These are phyloP conservation scores for Aotearoamyces nothofagi DNA, from an alignment of 2,329 filamentous ascomycete genomes.

Conservation along the genomic window DNA sequence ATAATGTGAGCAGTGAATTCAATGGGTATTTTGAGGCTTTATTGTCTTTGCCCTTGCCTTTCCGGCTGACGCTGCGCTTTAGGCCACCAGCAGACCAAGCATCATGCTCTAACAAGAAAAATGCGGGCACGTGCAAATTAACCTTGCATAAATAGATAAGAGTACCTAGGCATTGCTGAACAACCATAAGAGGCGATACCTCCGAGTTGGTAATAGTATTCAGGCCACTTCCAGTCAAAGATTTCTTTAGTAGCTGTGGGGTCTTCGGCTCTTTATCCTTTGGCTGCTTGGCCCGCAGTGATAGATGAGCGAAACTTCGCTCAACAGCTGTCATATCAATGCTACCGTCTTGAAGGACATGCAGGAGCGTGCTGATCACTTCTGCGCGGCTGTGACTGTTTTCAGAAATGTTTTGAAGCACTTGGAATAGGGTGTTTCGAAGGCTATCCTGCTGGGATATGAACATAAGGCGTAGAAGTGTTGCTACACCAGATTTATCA, in stretches of 20 bases:
- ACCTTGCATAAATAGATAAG: slow-evolving; percentile 71
- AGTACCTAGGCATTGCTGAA: slow-evolving; percentile 84
- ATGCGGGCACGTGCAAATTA: slow-evolving; percentile 74
- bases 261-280: slow-evolving; percentile 54
- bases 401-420: slow-evolving; percentile 83
- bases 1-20: slow-evolving; percentile 73
- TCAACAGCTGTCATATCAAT: slow-evolving; percentile 87
- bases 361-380: slow-evolving; percentile 80
- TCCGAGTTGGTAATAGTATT: slow-evolving; percentile 52
- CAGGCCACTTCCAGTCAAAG: slow-evolving; percentile 41
- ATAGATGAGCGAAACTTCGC: slow-evolving; percentile 86
- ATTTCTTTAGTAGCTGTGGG: slow-evolving; percentile 65
- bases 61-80: slow-evolving; percentile 63
- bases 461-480: slow-evolving; percentile 96
- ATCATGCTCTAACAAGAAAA: slow-evolving; percentile 93
- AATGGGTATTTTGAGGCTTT: slow-evolving; percentile 80
- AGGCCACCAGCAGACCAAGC: slow-evolving; percentile 47
- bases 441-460: slow-evolving; percentile 83
- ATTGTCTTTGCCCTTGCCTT: slow-evolving; percentile 76
- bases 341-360: slow-evolving; percentile 91
- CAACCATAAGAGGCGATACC: slow-evolving; percentile 84
- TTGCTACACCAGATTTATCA: slow-evolving; percentile 89
- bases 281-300: slow-evolving; percentile 73
- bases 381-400: slow-evolving; percentile 94
- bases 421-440: slow-evolving; percentile 67